Conservation (phyloP, 2,329 filamentous ascomycete genomes). For the Cladobotryum mycophilum region DNA sequence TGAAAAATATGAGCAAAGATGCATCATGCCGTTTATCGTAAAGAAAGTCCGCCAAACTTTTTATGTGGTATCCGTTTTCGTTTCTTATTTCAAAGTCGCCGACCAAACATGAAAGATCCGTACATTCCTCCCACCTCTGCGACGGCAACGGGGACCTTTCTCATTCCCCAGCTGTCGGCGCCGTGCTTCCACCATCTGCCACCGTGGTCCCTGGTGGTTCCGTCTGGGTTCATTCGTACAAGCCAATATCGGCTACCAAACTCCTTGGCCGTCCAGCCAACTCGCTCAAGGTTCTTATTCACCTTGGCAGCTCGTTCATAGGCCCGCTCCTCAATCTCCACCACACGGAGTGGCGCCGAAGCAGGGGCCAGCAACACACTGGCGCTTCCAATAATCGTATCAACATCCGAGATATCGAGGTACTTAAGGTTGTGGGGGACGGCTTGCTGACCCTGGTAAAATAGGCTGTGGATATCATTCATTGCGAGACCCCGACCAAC, state of each 20-base stretch:
- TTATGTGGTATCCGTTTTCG: not conserved
- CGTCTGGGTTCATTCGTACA: conserved; percentile 46
- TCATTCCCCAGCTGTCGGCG: conserved; percentile 77
- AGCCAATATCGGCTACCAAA: conserved; percentile 61
- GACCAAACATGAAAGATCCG: conserved; percentile 62
- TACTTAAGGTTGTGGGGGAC: conserved; percentile 60
- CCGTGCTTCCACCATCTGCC: conserved; percentile 79
- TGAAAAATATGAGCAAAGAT: conserved; percentile 2
- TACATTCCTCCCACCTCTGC: conserved; percentile 95
- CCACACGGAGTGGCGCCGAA: conserved; percentile 65
- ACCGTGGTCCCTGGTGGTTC: conserved; percentile 29
- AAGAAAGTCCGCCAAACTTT: not conserved
- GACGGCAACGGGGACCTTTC: conserved; percentile 83
- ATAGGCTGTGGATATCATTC: conserved; percentile 59
- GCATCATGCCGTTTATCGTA: not conserved
- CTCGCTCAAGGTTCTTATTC: conserved; percentile 49
- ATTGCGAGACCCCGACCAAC: conserved; percentile 62
- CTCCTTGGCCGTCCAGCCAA: conserved; percentile 67
- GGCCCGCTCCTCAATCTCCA: conserved; percentile 67
- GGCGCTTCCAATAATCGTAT: conserved; percentile 51
- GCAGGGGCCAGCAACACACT: conserved; percentile 53
- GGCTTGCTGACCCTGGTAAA: conserved; percentile 43
- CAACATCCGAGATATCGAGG: conserved; percentile 64
- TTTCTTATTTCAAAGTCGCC: conserved; percentile 40
- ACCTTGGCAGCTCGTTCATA: conserved; percentile 60